A percentile compares a stretch with the other conserved stretches of the same genome.
phyloP scores from a whole-genome alignment of 441 rosid species.

The Pelargonium australe region DNA sequence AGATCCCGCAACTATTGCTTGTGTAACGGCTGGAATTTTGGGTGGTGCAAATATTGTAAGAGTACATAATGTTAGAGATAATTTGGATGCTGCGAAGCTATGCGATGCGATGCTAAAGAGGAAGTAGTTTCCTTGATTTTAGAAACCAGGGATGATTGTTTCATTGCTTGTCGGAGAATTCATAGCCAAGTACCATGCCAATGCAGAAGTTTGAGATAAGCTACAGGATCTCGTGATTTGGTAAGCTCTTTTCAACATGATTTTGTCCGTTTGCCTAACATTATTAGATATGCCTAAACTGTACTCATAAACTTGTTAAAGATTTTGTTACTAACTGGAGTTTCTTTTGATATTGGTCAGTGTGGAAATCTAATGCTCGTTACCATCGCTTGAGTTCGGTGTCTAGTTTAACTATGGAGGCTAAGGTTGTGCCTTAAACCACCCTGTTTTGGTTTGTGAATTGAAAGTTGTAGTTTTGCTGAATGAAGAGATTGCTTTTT shows the following conservation, averaged over 20 bases:
- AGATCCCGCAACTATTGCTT: conserved; percentile 83
- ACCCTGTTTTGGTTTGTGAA: too few species aligned
- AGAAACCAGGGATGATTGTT: neutral
- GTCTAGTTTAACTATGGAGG: neutral
- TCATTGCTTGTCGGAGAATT: neutral
- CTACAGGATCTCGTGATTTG: neutral
- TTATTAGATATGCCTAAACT: neutral
- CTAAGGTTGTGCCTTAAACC: neutral
- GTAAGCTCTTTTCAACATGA: neutral
- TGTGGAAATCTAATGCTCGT: neutral
- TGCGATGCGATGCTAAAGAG: conserved; percentile 63
- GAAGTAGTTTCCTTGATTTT: conserved; percentile 7
- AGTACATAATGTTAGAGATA: conserved; percentile 74
- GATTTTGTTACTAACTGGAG: neutral
- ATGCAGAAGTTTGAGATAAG: neutral
- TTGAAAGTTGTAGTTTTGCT: too few species aligned
- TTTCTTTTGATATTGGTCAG: neutral
- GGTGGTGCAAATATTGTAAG: conserved; percentile 86
- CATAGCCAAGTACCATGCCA: too few species aligned
- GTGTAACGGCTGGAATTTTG: conserved; percentile 54
- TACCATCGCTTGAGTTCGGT: neutral
- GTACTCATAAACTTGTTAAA: neutral
- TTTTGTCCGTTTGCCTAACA: neutral
- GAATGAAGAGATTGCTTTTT: too few species aligned
- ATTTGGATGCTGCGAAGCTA: conserved; percentile 68